Percentiles rank a stretch among this genome's conserved stretches.
phyloP scores from a whole-genome alignment of 1,284 basidiomycete genomes.

The Singerocomus inundabilis region DNA sequence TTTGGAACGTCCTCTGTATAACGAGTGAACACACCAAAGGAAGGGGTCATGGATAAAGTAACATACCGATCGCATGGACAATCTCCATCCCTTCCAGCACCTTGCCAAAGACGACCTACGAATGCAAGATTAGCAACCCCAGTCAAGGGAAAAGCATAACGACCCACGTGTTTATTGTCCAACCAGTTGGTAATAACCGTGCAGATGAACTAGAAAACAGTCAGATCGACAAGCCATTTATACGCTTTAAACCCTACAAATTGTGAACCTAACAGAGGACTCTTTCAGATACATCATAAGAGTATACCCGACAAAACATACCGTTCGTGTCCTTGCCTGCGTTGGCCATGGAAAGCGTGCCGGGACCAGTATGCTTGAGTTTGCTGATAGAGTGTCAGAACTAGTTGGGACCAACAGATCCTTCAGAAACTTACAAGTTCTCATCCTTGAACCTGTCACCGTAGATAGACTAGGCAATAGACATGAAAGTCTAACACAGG shows the following conservation, averaged over 20 bases:
- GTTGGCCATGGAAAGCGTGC: slow-evolving; percentile 92
- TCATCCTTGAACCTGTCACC: slow-evolving; percentile 94
- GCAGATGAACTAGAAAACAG: slow-evolving; percentile 67
- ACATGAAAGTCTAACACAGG: not conserved
- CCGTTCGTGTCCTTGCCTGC: slow-evolving; percentile 85
- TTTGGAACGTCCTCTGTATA: slow-evolving; percentile 70
- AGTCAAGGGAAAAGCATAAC: not conserved
- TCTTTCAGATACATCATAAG: slow-evolving; percentile 2
- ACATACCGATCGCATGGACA: slow-evolving; percentile 67
- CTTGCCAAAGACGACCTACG: slow-evolving; percentile 86
- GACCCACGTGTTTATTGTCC: slow-evolving; percentile 65
- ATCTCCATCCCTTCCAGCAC: slow-evolving; percentile 91
- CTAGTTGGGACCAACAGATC: not conserved
- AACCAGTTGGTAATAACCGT: slow-evolving; percentile 78
- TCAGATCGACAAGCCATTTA: not conserved
- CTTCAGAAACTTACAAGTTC: slow-evolving; percentile 72
- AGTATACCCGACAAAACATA: slow-evolving; percentile 30
- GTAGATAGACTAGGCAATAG: slow-evolving; percentile 73
- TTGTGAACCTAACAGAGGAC: slow-evolving; percentile 63
- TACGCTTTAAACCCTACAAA: slow-evolving; percentile 51
- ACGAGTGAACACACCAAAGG: slow-evolving; percentile 16
- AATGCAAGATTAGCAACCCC: not conserved
- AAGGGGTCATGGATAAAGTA: not conserved
- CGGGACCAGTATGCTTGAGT: slow-evolving; percentile 84
- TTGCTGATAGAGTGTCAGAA: slow-evolving; percentile 50